Evolutionary conservation across 495 filamentous ascomycete genomes (phyloP).

Genomic region (Neurospora terricola): DNA sequence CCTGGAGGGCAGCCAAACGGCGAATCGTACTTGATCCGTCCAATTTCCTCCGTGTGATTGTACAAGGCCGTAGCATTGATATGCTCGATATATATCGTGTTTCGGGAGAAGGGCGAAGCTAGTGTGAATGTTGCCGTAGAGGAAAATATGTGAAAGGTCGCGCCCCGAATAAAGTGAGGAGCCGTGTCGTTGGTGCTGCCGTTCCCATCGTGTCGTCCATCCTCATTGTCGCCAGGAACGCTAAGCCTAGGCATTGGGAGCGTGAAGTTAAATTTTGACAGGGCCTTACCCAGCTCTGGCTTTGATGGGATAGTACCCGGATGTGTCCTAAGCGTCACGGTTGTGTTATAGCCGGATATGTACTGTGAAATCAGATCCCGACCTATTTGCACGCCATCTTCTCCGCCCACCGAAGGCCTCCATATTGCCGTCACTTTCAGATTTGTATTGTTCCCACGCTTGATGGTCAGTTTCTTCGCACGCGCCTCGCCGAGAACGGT

Average conservation of each 20-base stretch:
- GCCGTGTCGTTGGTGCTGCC: slow-evolving; percentile 21
- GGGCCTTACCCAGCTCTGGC: slow-evolving; percentile 59
- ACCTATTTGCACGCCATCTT: slow-evolving; percentile 48
- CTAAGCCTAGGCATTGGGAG: slow-evolving; percentile 59
- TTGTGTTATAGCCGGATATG: slow-evolving; percentile 78
- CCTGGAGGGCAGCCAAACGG: slow-evolving; percentile 76
- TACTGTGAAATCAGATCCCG: slow-evolving; percentile 72
- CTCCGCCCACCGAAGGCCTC: slow-evolving; percentile 59
- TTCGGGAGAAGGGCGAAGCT: slow-evolving; percentile 62
- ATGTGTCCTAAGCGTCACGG: slow-evolving; percentile 60
- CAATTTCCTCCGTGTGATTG: slow-evolving; percentile 65
- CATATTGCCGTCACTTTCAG: slow-evolving; percentile 60
- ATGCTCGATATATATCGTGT: slow-evolving; percentile 61
- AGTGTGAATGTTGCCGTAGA: slow-evolving; percentile 81
- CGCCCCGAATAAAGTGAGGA: slow-evolving; percentile 67
- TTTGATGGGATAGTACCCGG: slow-evolving; percentile 59
- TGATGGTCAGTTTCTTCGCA: slow-evolving; percentile 48
- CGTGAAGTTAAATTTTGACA: slow-evolving; percentile 57
- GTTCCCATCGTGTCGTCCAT: neutral
- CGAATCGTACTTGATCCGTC: slow-evolving; percentile 60
- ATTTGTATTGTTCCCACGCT: slow-evolving; percentile 61
- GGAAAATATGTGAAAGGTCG: slow-evolving; percentile 77
- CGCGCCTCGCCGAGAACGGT: slow-evolving; percentile 66
- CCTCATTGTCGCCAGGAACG: slow-evolving; percentile 37
- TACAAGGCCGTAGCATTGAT: slow-evolving; percentile 82